These are phyloP conservation scores for Sugiyamaella pinicola DNA, from an alignment of 1,139 yeast species.

Conservation along the genomic window DNA sequence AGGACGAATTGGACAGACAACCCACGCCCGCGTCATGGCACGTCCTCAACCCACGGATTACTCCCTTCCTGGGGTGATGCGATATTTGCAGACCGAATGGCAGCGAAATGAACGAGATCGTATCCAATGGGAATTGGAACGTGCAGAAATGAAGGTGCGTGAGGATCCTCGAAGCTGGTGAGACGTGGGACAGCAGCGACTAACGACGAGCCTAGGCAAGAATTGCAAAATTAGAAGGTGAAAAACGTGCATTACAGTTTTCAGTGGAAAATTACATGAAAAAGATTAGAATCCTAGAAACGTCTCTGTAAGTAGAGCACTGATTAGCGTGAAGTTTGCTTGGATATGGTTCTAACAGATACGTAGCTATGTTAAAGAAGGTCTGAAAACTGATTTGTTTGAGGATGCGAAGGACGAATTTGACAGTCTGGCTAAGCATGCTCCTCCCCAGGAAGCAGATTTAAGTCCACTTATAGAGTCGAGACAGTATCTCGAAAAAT, in stretches of 20 bases:
- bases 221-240: conserved; percentile 46
- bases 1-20: background rate
- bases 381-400: conserved; percentile 18
- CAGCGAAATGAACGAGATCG: conserved; percentile 58
- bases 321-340: no score
- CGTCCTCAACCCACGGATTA: conserved; percentile 18
- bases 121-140: conserved; percentile 57
- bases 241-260: conserved; percentile 41
- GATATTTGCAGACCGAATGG: conserved; percentile 59
- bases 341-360: conserved; percentile 4
- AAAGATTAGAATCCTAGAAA: conserved; percentile 37
- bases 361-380: conserved; percentile 1
- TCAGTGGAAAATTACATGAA: conserved; percentile 36
- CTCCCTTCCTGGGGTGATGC: conserved; percentile 49
- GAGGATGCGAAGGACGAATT: conserved; percentile 28
- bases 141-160: conserved; percentile 52
- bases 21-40: conserved; percentile 3
- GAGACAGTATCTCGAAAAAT: conserved; percentile 40
- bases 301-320: conserved; percentile 24
- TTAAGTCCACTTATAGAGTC: conserved; percentile 38
- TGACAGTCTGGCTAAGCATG: conserved; percentile 15
- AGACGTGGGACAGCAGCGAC: conserved; percentile 1
- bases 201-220: conserved; percentile 36
- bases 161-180: background rate
- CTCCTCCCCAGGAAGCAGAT: conserved; percentile 28